Base-by-base conservation (phyloP, 202 grass and related monocot species). In the Bolboschoenoplectus hybrid region DNA sequence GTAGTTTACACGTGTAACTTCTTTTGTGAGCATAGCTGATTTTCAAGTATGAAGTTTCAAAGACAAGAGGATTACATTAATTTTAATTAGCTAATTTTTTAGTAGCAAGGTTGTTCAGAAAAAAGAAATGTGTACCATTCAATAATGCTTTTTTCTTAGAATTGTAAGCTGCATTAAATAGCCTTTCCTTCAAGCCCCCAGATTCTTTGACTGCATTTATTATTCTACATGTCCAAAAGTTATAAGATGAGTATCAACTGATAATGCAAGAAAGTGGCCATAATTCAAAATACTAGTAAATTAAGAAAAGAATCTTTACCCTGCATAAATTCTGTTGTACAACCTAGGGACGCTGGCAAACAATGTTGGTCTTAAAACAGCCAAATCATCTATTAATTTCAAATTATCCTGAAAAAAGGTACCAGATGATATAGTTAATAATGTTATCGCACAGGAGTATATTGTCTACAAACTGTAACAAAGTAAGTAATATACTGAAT, bases 341-440 rank as follows among this genome's bases (percentile, higher is more conserved):
- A 96, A 82, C 67, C 96, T 90, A 77, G 97, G 97, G 43, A 98
- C 97, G 84, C 97, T 98, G 65, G 87, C 41, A 13, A 98, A 98
- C 69, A 98, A 8, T 36, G 97, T 98, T 19, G 97, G 97, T 83
- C 93, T 94, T 83, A 98, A 89, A 90, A 81, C 88, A 86, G 91
- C 89, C 69, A 98, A 80, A 89, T 98, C 97, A 79, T 96, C 97
- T 90, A 98, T 96, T 81, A 98, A 83, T 85, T 98, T 98, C 88
- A 98, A 83, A 85, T 90, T 98, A 88, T 98, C 97, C 97, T 98
- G 91, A 58, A 89, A 84, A 87, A 38, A 75, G 71, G 40, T 6
- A 74, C 2, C n/a, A 61, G 67, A 86, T 74, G 73, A 67, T 43
- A 68, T 83, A 68, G 12, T 71, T 71, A 17, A 85, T n/a, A 57